Evolutionary conservation across 768 basidiomycete species (phyloP).

Genomic region (Rhizopogon vesiculosus): DNA sequence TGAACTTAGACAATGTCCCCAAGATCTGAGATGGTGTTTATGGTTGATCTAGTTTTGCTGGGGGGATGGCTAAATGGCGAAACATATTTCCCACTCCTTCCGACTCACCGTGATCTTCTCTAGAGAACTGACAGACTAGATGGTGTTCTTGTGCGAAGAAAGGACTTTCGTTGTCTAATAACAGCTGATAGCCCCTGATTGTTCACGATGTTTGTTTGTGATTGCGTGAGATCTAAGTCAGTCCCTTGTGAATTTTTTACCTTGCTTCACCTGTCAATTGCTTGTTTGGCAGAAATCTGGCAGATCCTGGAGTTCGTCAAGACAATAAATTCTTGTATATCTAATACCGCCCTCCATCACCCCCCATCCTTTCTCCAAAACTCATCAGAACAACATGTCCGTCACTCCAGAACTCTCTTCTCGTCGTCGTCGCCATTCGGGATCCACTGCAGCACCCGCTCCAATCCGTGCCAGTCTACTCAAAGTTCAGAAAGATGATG

Average conservation of each 20-base stretch:
- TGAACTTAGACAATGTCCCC: too few species aligned
- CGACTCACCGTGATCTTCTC: background rate
- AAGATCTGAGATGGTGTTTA: background rate
- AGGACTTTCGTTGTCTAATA: background rate
- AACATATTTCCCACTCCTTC: background rate
- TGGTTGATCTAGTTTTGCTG: background rate
- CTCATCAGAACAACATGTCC: constrained; percentile 11
- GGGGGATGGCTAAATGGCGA: background rate
- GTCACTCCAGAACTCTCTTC: constrained; percentile 9
- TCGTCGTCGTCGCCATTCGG: constrained; percentile 63
- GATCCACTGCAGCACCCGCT: constrained; percentile 38
- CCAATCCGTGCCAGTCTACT: constrained; percentile 15
- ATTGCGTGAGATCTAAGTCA: constrained; percentile 14
- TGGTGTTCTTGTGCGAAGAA: constrained; percentile 3
- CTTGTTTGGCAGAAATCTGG: background rate
- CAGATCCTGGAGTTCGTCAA: background rate
- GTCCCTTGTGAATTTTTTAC: constrained; percentile 10
- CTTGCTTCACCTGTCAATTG: background rate
- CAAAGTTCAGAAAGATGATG: constrained; percentile 14
- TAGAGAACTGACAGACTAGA: background rate
- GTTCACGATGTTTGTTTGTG: constrained; percentile 11
- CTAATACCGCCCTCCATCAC: background rate
- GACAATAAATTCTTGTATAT: background rate
- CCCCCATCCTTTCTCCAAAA: background rate
- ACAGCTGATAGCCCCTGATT: background rate